Percentiles rank a stretch among this genome's conserved stretches.
Evolutionary conservation across 441 rosid genomes (phyloP).

Genomic region (Pelargonium citronellum): DNA sequence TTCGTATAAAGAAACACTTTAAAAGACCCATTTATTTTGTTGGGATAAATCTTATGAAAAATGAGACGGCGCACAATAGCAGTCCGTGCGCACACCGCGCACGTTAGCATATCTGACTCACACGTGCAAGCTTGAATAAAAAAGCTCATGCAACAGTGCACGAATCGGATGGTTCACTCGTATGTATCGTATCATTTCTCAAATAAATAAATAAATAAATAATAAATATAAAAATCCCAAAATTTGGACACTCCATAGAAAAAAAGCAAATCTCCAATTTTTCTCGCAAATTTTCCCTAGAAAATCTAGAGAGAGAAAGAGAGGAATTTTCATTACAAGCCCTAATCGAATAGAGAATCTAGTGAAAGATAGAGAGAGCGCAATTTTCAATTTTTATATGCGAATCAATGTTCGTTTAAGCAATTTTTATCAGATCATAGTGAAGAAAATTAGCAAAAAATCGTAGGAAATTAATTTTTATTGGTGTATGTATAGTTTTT

Average conservation of each 20-base stretch:
- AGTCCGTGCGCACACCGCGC: background rate
- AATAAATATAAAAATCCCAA: background rate
- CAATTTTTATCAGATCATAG: slow-evolving; percentile 26
- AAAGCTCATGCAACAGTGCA: background rate
- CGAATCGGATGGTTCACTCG: background rate
- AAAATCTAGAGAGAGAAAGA: background rate
- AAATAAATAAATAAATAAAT: background rate
- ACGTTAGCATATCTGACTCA: background rate
- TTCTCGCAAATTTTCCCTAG: background rate
- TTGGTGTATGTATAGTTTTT: slow-evolving; percentile 12
- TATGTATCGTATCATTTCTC: background rate
- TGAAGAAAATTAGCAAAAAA: slow-evolving; percentile 6
- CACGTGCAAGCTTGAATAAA: background rate
- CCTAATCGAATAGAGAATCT: slow-evolving; percentile 16
- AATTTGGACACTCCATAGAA: background rate
- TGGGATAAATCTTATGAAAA: too few relatives aligned
- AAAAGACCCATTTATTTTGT: too few relatives aligned
- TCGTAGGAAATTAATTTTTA: background rate
- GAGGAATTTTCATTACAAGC: slow-evolving; percentile 16
- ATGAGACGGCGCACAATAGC: too few relatives aligned
- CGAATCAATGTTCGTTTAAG: slow-evolving; percentile 15
- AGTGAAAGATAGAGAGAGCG: slow-evolving; percentile 16
- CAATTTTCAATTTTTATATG: slow-evolving; percentile 13
- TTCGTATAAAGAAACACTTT: too few relatives aligned
- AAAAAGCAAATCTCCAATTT: slow-evolving; percentile 5